Percentiles rank a stretch among this genome's conserved stretches.
phyloP scores from a whole-genome alignment of 352 stramenopile species.

The Phytopythium helicoides region DNA sequence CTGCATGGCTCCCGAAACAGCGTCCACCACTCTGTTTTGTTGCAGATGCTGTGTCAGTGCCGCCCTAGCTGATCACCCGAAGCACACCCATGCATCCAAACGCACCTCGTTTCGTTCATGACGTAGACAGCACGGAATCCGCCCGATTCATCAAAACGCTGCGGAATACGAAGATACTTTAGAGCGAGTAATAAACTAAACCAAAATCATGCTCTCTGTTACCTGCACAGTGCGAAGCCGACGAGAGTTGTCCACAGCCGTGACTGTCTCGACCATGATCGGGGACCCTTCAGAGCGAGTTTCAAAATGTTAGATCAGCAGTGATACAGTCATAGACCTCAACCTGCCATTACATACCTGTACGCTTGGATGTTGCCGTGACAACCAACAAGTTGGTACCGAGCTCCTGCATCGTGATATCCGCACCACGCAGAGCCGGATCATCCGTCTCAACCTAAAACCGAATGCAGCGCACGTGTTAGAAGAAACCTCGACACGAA shows the following conservation, averaged over 20 bases:
- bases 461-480: neutral
- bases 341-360: conserved; percentile 27
- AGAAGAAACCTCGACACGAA: neutral
- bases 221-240: conserved; percentile 80
- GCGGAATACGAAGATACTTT: neutral
- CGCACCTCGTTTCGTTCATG: conserved; percentile 79
- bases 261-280: conserved; percentile 85
- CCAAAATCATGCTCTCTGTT: neutral
- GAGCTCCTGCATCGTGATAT: conserved; percentile 87
- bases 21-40: conserved; percentile 66
- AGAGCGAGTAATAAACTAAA: no score
- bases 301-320: neutral
- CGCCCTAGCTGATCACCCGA: neutral
- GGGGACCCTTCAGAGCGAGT: conserved; percentile 39
- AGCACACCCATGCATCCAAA: neutral
- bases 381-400: conserved; percentile 79
- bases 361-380: conserved; percentile 85
- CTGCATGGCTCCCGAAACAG: conserved; percentile 85
- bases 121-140: conserved; percentile 87
- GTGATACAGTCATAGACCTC: neutral
- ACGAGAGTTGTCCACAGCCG: conserved; percentile 73
- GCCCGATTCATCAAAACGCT: conserved; percentile 84
- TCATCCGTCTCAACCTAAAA: conserved; percentile 79
- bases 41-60: neutral
- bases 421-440: conserved; percentile 63